Conservation (phyloP, 345 rosid species). For the Gossypium rotundifolium region DNA sequence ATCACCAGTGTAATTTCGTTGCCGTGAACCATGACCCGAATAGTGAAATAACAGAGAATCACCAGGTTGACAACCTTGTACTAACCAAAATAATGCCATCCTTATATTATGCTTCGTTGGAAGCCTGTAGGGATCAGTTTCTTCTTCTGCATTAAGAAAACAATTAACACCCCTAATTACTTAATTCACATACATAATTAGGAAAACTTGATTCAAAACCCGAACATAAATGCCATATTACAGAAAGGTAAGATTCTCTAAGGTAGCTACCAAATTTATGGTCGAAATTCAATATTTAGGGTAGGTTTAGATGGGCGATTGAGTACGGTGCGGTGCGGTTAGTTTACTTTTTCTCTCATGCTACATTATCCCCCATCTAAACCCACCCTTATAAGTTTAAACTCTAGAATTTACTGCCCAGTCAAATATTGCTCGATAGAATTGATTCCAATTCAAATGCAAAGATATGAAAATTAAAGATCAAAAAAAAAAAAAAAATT, state of each 20-base stretch:
- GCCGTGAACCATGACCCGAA: slow-evolving; percentile 81
- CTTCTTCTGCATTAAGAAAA: slow-evolving; percentile 59
- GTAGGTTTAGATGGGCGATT: too few species aligned
- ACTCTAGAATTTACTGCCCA: background rate
- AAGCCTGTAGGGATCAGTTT: slow-evolving; percentile 61
- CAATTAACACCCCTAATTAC: background rate
- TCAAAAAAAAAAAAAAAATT: background rate
- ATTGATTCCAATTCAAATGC: background rate
- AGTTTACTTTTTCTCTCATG: too few species aligned
- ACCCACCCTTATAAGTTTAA: too few species aligned
- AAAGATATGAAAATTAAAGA: background rate
- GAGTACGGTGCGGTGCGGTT: too few species aligned
- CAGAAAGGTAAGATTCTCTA: slow-evolving; percentile 1
- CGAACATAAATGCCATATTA: background rate
- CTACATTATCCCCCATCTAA: too few species aligned
- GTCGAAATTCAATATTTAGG: background rate
- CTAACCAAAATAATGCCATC: slow-evolving; percentile 86
- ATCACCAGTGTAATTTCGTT: slow-evolving; percentile 70
- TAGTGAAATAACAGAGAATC: slow-evolving; percentile 86
- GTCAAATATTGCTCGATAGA: background rate
- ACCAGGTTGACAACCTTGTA: slow-evolving; percentile 83
- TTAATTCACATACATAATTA: background rate
- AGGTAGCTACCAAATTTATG: background rate
- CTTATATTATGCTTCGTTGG: slow-evolving; percentile 75
- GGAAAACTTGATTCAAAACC: background rate